Evolutionary conservation across 257 asterid genomes (phyloP).

Genomic region (Solanum tacnaense): DNA sequence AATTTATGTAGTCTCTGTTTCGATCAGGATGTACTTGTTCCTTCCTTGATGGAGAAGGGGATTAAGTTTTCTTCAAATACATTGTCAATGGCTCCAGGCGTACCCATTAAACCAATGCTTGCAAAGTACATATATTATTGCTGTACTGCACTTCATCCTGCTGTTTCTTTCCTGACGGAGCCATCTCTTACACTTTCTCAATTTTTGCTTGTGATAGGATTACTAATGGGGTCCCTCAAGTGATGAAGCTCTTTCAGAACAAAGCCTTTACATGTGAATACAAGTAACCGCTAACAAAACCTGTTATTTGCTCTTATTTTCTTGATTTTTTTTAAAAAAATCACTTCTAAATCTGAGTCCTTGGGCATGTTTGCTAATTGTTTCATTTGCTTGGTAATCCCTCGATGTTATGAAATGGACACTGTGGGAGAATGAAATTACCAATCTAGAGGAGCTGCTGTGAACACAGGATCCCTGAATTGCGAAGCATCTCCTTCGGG

Average conservation of each 20-base stretch:
- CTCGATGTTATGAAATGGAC: neutral
- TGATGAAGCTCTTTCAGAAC: constrained; percentile 52
- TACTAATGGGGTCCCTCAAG: constrained; percentile 64
- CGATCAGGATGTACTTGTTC: constrained; percentile 64
- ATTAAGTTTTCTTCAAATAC: constrained; percentile 51
- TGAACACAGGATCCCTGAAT: neutral
- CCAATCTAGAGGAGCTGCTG: neutral
- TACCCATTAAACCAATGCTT: constrained; percentile 94
- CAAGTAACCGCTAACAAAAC: constrained; percentile 36
- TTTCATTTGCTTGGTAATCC: neutral
- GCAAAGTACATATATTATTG: constrained; percentile 46
- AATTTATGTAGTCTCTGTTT: neutral
- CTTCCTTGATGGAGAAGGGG: constrained; percentile 71
- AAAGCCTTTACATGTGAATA: constrained; percentile 86
- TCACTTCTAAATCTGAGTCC: neutral
- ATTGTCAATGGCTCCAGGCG: constrained; percentile 78
- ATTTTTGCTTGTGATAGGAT: constrained; percentile 36
- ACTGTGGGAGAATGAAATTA: neutral
- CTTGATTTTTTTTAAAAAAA: neutral
- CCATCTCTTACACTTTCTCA: neutral
- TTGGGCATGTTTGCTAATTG: neutral
- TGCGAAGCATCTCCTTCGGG: neutral
- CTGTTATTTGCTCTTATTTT: neutral
- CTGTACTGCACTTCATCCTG: neutral
- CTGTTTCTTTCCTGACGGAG: neutral